phyloP scores from a whole-genome alignment of 192 early-diverging fungal genomes.

The Coemansia sp. region DNA sequence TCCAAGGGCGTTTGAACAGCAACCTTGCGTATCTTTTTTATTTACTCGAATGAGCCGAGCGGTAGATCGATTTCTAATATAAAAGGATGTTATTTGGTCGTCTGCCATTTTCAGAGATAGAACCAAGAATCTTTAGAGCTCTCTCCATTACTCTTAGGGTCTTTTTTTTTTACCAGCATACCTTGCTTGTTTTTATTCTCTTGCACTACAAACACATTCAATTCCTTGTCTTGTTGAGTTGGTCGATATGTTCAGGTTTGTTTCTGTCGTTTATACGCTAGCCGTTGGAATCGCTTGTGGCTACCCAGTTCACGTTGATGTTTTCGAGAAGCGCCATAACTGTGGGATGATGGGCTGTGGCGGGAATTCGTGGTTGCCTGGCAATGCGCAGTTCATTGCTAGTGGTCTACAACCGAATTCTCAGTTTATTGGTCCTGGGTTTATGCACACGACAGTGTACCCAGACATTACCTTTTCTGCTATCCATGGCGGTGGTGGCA shows the following conservation, averaged over 20 bases:
- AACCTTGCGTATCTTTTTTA: background rate
- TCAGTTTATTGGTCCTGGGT: slow-evolving; percentile 19
- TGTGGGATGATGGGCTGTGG: slow-evolving; percentile 17
- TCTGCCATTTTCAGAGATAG: background rate
- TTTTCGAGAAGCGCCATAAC: slow-evolving; percentile 8
- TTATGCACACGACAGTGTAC: slow-evolving; percentile 19
- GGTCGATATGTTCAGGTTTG: slow-evolving; percentile 24
- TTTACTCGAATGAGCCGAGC: background rate
- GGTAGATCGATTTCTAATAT: slow-evolving; percentile 7
- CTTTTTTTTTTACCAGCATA: slow-evolving; percentile 21
- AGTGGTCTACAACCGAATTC: slow-evolving; percentile 17
- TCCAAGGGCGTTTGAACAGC: background rate
- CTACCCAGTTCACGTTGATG: slow-evolving; percentile 5
- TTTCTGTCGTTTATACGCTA: slow-evolving; percentile 12
- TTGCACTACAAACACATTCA: background rate
- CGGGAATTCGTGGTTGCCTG: slow-evolving; percentile 2
- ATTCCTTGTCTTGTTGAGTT: background rate
- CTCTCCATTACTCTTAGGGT: slow-evolving; percentile 23
- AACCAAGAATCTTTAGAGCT: slow-evolving; percentile 24
- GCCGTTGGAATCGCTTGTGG: slow-evolving; percentile 12
- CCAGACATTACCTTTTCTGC: slow-evolving; percentile 21
- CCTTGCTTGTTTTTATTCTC: background rate
- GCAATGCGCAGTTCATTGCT: slow-evolving; percentile 11
- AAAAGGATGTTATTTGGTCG: slow-evolving; percentile 9
- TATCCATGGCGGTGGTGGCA: background rate